Conservation (phyloP, 306 rosid species). For the Quercus variabilis region DNA sequence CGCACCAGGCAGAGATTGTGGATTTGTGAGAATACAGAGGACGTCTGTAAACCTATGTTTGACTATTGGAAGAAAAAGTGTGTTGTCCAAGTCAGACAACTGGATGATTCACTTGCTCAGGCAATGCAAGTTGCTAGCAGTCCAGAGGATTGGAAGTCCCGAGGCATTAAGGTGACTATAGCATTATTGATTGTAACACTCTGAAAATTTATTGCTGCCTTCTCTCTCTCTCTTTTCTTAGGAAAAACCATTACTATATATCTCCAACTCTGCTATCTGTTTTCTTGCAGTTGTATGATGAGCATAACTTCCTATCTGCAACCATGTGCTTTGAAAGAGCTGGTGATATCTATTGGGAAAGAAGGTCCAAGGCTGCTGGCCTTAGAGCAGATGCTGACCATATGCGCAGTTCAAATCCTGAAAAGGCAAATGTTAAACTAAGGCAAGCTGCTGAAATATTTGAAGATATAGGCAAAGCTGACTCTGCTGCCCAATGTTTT, state of each 20-base stretch:
- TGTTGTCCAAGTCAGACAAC: conserved; percentile 56
- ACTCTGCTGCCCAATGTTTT: conserved; percentile 66
- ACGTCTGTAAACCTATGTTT: conserved; percentile 47
- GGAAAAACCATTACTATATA: neutral
- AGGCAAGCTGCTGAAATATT: conserved; percentile 75
- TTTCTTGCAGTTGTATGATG: conserved; percentile 48
- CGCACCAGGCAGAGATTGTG: conserved; percentile 76
- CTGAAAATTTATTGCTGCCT: neutral
- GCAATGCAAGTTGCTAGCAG: conserved; percentile 75
- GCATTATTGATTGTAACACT: neutral
- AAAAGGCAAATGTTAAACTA: conserved; percentile 48
- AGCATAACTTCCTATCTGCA: conserved; percentile 65
- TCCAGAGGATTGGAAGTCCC: conserved; percentile 69
- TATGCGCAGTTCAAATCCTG: conserved; percentile 36
- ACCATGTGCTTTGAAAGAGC: conserved; percentile 81
- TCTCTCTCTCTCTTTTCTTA: neutral
- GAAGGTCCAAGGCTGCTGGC: conserved; percentile 63
- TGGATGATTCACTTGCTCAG: conserved; percentile 70
- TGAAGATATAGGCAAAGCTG: conserved; percentile 56
- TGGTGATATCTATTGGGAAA: conserved; percentile 67
- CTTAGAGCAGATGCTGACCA: conserved; percentile 52
- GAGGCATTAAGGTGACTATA: conserved; percentile 62
- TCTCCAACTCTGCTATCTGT: neutral
- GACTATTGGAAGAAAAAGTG: conserved; percentile 61
- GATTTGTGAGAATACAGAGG: conserved; percentile 54